A percentile compares a stretch with the other conserved stretches of the same genome.
These are phyloP conservation scores for Acanthamoeba divionensis DNA, from an alignment of 208 protist species.

Conservation along the genomic window DNA sequence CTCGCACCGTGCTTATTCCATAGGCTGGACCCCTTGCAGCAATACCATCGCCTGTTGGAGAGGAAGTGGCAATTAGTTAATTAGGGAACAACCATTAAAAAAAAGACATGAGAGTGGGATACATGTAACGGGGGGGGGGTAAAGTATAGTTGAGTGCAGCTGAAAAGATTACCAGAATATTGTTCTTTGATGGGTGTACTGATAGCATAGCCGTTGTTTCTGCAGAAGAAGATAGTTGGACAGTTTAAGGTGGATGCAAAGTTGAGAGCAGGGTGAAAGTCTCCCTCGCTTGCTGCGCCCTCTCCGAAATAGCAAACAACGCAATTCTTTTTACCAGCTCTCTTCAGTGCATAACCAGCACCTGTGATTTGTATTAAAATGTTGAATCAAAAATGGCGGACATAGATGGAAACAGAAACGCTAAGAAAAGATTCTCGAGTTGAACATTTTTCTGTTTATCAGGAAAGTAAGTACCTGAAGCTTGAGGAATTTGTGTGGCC, in stretches of 20 bases:
- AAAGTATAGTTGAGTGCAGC: neutral
- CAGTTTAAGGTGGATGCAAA: conserved; percentile 91
- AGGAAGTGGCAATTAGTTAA: neutral
- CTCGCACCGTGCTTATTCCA: conserved; percentile 87
- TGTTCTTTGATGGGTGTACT: conserved; percentile 92
- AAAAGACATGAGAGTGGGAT: neutral
- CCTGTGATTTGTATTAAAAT: too few relatives aligned
- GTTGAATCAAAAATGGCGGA: neutral
- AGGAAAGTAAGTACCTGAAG: conserved; percentile 83
- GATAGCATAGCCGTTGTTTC: conserved; percentile 94
- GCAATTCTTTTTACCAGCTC: conserved; percentile 83
- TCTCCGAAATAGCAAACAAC: conserved; percentile 95
- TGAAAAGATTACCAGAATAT: conserved; percentile 94
- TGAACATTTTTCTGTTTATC: neutral
- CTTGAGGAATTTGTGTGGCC: conserved; percentile 95
- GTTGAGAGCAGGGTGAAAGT: conserved; percentile 96
- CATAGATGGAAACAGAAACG: neutral
- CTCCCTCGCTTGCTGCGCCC: conserved; percentile 91
- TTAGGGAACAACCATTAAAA: neutral
- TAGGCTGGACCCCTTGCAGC: conserved; percentile 71
- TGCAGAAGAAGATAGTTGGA: conserved; percentile 92
- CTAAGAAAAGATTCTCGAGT: neutral
- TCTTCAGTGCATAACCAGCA: conserved; percentile 92
- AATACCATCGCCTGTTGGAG: too few relatives aligned
- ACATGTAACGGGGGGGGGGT: neutral